These are phyloP conservation scores for Hyaloscypha hepaticicola DNA, from an alignment of 495 filamentous ascomycete genomes.

Conservation along the genomic window DNA sequence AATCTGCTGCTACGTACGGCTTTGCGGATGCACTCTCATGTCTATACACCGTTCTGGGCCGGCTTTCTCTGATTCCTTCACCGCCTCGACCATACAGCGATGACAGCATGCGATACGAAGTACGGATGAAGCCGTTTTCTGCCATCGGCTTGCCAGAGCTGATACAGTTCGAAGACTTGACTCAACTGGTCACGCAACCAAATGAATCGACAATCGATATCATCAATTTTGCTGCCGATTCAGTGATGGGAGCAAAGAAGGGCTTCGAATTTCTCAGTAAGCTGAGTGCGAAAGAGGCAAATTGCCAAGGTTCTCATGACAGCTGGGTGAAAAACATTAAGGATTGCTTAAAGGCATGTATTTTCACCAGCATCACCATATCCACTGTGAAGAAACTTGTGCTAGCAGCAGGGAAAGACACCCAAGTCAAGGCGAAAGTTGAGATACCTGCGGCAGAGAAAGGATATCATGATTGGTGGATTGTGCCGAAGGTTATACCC, in stretches of 20 bases:
- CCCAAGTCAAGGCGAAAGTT: slow-evolving; percentile 43
- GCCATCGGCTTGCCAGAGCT: slow-evolving; percentile 67
- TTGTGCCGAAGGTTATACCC: slow-evolving; percentile 60
- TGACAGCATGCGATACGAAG: slow-evolving; percentile 71
- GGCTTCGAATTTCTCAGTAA: slow-evolving; percentile 62
- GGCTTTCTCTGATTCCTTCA: slow-evolving; percentile 56
- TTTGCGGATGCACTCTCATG: slow-evolving; percentile 66
- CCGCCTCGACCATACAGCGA: slow-evolving; percentile 68
- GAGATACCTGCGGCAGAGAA: slow-evolving; percentile 55
- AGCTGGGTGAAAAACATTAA: slow-evolving; percentile 59
- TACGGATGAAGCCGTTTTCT: slow-evolving; percentile 88
- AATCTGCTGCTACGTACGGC: slow-evolving; percentile 65
- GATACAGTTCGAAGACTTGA: slow-evolving; percentile 64
- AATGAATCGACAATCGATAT: slow-evolving; percentile 42
- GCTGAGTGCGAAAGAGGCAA: slow-evolving; percentile 44
- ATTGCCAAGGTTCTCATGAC: slow-evolving; percentile 50
- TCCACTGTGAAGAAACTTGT: slow-evolving; percentile 52
- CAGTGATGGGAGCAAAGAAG: slow-evolving; percentile 59
- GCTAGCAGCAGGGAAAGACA: slow-evolving; percentile 19
- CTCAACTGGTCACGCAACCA: slow-evolving; percentile 37
- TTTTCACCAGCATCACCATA: slow-evolving; percentile 64
- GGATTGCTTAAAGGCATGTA: slow-evolving; percentile 61
- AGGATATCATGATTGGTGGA: slow-evolving; percentile 75
- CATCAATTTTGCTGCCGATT: slow-evolving; percentile 59
- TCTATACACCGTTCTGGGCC: slow-evolving; percentile 65